These are phyloP conservation scores for Magnaporthales sp. DNA, from an alignment of 2,329 filamentous ascomycete genomes.

Conservation along the genomic window DNA sequence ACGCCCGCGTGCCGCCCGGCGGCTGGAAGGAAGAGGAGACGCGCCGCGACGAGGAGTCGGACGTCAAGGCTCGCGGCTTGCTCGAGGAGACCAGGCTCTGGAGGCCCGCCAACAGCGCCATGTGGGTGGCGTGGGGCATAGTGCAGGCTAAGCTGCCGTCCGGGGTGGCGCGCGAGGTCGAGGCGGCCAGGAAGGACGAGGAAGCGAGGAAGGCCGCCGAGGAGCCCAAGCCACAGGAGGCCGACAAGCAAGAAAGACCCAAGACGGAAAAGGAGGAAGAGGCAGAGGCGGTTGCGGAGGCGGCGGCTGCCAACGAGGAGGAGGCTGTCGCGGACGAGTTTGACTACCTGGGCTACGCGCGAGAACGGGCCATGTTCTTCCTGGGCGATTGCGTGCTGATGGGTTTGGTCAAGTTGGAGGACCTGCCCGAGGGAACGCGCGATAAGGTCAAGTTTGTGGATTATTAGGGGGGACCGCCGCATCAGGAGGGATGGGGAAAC, in stretches of 20 bases:
- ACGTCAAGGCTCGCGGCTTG: conserved; percentile 60
- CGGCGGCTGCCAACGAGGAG: conserved; percentile 23
- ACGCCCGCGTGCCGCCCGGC: conserved; percentile 52
- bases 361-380: conserved; percentile 86
- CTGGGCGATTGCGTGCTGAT: conserved; percentile 81
- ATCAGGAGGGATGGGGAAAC: background rate
- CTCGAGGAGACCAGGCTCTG: conserved; percentile 75
- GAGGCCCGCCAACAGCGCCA: conserved; percentile 78
- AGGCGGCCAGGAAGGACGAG: conserved; percentile 19
- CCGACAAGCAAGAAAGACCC: background rate
- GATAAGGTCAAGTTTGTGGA: conserved; percentile 61
- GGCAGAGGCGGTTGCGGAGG: conserved; percentile 6
- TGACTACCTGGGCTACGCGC: conserved; percentile 86
- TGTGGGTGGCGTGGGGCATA: conserved; percentile 95
- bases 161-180: conserved; percentile 20
- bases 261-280: background rate
- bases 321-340: conserved; percentile 63
- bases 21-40: conserved; percentile 54
- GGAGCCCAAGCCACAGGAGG: conserved; percentile 12
- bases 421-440: conserved; percentile 63
- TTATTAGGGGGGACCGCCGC: conserved; percentile 31
- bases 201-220: conserved; percentile 8
- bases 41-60: conserved; percentile 52
- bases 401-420: conserved; percentile 65
- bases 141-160: conserved; percentile 78